Percentiles rank a stretch among this genome's conserved stretches.
These are phyloP conservation scores for Alternaria incomplexa DNA, from an alignment of 2,329 filamentous ascomycete genomes.

Conservation along the genomic window DNA sequence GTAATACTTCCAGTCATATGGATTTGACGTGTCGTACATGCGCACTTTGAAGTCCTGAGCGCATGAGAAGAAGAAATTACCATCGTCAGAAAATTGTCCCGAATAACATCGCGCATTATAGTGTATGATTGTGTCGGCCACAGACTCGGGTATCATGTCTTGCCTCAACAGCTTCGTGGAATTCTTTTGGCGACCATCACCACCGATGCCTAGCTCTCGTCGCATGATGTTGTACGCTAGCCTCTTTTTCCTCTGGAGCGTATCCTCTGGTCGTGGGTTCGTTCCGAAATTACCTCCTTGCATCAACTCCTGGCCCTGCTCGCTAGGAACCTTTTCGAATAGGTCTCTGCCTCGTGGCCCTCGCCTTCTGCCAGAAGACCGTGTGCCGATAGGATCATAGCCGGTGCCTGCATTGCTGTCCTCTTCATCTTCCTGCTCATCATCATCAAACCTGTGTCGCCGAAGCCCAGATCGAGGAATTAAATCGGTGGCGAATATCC, in stretches of 20 bases:
- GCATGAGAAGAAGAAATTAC: conserved; percentile 94
- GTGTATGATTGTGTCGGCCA: conserved; percentile 85
- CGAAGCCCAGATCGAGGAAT: conserved; percentile 23
- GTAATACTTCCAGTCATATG: conserved; percentile 94
- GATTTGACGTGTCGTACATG: conserved; percentile 97
- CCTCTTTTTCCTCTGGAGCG: conserved; percentile 64
- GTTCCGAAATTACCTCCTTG: conserved; percentile 78
- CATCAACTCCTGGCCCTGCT: conserved; percentile 80
- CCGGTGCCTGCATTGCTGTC: conserved; percentile 47
- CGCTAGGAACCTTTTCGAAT: conserved; percentile 85
- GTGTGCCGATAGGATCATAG: conserved; percentile 38
- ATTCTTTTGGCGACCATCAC: conserved; percentile 62
- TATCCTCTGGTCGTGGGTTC: conserved; percentile 60
- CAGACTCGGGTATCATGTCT: conserved; percentile 76
- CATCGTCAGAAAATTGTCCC: conserved; percentile 95
- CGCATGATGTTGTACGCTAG: conserved; percentile 76
- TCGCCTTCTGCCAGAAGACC: conserved; percentile 45
- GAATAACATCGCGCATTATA: conserved; percentile 89
- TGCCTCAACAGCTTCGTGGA: conserved; percentile 74
- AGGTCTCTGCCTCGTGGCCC: conserved; percentile 56
- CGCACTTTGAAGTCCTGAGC: conserved; percentile 92
- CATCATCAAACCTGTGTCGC: conserved; percentile 34
- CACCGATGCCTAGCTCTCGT: conserved; percentile 77
- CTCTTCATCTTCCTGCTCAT: conserved; percentile 51
- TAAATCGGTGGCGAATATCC: conserved; percentile 54